A percentile compares a stretch with the other conserved stretches of the same genome.
Conservation (phyloP, 495 filamentous ascomycete species). For the Cercophora sp. region DNA sequence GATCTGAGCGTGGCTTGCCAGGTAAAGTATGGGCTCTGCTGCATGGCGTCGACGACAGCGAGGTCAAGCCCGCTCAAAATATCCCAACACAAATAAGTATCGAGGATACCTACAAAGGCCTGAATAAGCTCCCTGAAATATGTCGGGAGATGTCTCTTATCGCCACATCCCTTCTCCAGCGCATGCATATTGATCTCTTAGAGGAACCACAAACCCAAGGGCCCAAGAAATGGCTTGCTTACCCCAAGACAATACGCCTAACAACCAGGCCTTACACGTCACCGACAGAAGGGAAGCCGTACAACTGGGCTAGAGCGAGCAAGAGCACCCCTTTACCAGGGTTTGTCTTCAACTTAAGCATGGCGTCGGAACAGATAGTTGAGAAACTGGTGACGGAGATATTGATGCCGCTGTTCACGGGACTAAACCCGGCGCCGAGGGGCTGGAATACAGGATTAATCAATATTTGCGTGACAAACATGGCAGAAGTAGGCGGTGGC, state of each 20-base stretch:
- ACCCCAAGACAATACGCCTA: constrained; percentile 63
- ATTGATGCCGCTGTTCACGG: constrained; percentile 65
- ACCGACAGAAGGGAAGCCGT: constrained; percentile 21
- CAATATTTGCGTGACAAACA: constrained; percentile 84
- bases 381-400: constrained; percentile 66
- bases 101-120: constrained; percentile 75
- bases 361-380: constrained; percentile 53
- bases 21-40: constrained; percentile 57
- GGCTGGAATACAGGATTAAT: constrained; percentile 78
- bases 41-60: constrained; percentile 59
- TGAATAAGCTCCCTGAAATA: constrained; percentile 59
- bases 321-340: constrained; percentile 63
- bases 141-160: constrained; percentile 58
- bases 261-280: constrained; percentile 63
- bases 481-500: constrained; percentile 54
- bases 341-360: constrained; percentile 63
- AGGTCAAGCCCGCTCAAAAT: constrained; percentile 66
- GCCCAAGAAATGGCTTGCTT: constrained; percentile 34
- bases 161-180: constrained; percentile 63
- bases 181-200: constrained; percentile 74
- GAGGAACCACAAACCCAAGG: not conserved
- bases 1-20: constrained; percentile 65
- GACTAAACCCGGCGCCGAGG: constrained; percentile 61
- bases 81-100: constrained; percentile 89
- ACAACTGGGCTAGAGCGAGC: constrained; percentile 58